Conservation (phyloP, 805 yeast genomes). For the Metschnikowia cerradonensis region DNA sequence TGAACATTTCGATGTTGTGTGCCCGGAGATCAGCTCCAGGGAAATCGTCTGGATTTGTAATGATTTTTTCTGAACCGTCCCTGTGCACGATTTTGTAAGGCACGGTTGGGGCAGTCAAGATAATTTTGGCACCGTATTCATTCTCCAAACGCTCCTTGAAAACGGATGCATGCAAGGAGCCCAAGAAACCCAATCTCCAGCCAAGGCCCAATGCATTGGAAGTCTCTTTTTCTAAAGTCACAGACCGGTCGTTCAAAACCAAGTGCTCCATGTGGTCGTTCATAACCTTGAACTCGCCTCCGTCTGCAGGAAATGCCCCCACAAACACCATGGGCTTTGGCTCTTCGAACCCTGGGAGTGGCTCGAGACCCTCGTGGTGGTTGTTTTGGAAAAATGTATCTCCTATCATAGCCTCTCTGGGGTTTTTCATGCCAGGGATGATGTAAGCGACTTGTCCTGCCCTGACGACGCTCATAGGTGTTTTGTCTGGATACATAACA, state of each 20-base stretch:
- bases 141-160: conserved; percentile 87
- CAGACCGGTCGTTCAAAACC: conserved; percentile 89
- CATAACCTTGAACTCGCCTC: conserved; percentile 79
- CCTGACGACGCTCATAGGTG: conserved; percentile 54
- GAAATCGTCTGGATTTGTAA: conserved; percentile 91
- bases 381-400: conserved; percentile 76
- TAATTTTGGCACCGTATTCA: conserved; percentile 89
- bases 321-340: conserved; percentile 98
- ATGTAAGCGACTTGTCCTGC: conserved; percentile 96
- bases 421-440: conserved; percentile 90
- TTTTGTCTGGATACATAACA: conserved; percentile 87
- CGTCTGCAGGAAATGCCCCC: conserved; percentile 97
- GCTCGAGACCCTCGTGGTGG: conserved; percentile 52
- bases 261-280: conserved; percentile 87
- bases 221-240: conserved; percentile 82
- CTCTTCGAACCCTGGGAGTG: conserved; percentile 93
- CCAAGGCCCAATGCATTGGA: conserved; percentile 96
- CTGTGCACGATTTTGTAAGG: conserved; percentile 75
- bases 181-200: conserved; percentile 94
- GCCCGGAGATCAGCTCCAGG: conserved; percentile 56
- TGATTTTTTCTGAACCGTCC: conserved; percentile 59
- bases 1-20: conserved; percentile 45
- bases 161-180: conserved; percentile 92
- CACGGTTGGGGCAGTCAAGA: conserved; percentile 93
- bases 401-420: conserved; percentile 84